Base-by-base conservation (phyloP, 352 stramenopile genomes). In the Globisporangium cylindrosporum region DNA sequence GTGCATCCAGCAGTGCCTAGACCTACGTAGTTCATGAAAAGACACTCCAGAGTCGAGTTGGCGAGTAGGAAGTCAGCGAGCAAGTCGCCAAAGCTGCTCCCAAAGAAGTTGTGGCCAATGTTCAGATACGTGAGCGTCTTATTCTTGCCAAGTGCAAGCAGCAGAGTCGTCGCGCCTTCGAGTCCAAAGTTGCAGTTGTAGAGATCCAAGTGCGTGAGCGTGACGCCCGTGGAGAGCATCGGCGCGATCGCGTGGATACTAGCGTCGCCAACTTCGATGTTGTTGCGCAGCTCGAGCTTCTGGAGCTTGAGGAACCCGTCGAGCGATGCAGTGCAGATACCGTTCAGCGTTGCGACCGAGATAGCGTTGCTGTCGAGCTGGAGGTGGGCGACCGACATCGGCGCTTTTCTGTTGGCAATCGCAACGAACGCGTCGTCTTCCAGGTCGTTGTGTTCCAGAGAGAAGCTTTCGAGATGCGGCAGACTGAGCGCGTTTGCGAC, bases 361-460 rank as follows among this genome's bases (percentile, higher is more conserved):
- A 93, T 68, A 18, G 83, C 78, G 46, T 93, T 93, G 72, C 81
- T 81, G 43, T 70, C 78, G 8, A 93, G 75, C n/a, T 79, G 78
- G 2, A 93, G 66, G 20, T 83, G 69, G 12, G 67, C 71, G 38
- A 91, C 38, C 29, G 79, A 46, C 7, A 88, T 58, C 7, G 74
- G 65, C 3, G 69, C 70, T 22, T 58, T 58, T 32, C 59, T 48
- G 20, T 59, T 71, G 1, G 51, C 29, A n/a, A 87, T 69, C 0
- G 73, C 61, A 24, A 68, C 36, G 41, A 95, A 91, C 24, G 81
- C 77, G 43, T 86, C 76, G 67, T 93, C 85, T 62, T 89, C 80
- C 10, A 95, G 71, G 32, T 93, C 84, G 48, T 92, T 93, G 65
- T 95, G 85, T 61, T 93, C 85, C 34, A 95, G 64, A 9, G 83